Base-by-base conservation (phyloP, 2,329 filamentous ascomycete genomes). In the Scolecobasidium constrictum region DNA sequence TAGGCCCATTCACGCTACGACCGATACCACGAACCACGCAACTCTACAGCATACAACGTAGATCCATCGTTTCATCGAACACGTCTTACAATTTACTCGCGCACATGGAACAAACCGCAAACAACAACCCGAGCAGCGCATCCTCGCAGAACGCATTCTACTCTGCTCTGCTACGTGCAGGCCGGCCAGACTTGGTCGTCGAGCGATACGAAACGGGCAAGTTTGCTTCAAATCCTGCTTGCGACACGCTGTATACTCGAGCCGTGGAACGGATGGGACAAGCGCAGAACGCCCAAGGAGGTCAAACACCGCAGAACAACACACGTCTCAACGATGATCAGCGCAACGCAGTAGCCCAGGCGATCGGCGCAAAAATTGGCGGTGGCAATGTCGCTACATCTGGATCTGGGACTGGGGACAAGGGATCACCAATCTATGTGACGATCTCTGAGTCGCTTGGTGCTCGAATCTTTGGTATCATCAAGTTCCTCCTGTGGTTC, bases 121-220 rank as follows among this genome's bases (percentile, higher is more conserved):
- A 96, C 64, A 83, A 86, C 62, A 94, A 94, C 54, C 86, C 92
- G 2, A 75, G 71, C 46, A 96, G 86, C 61, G 82, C 87, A 20
- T 83, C 83, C 35, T 81, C 87, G 16, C 92, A 98, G 61, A 92
- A 90, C 59, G 82, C 85, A 13, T 95, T 98, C 61, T 98, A 98
- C 59, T 83, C 90, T 58, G 81, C 88, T 36, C 75, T 98, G 12
- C 72, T 95, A 43, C 83, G 84, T 57, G 87, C 90, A 40, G 92
- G 93, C 56, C 88, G 95, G 83, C 86, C 90, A 15, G 82, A 87
- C 40, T 94, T 98, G 49, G 70, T 98, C 44, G 75, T 95, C 46
- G 87, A 96, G 62, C 75, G 92, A 54, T 92, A 94, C 61, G 80
- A 87, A 57, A 87, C 83, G 13, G 84, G 84, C 48, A 78, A 82